phyloP scores from a whole-genome alignment of 805 yeast genomes.

The Isabelozyma gotoi region DNA sequence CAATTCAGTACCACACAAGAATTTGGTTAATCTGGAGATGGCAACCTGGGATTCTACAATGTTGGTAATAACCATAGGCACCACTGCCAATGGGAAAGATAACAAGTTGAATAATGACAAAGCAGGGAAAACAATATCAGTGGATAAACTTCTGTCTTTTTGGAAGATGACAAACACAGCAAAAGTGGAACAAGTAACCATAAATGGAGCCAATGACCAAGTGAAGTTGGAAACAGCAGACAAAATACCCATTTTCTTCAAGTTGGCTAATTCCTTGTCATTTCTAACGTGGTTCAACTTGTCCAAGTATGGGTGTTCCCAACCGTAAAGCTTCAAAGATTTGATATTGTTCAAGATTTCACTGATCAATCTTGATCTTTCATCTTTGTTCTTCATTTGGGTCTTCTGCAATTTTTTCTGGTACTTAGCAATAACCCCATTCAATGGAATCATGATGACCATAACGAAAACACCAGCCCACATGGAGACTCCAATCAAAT shows the following conservation, averaged over 20 bases:
- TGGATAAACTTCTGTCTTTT: slow-evolving; percentile 63
- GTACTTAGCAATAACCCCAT: slow-evolving; percentile 62
- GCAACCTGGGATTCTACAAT: slow-evolving; percentile 90
- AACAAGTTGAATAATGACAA: slow-evolving; percentile 83
- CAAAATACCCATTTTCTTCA: slow-evolving; percentile 70
- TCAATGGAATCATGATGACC: slow-evolving; percentile 75
- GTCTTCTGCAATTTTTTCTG: slow-evolving; percentile 74
- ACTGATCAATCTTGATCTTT: slow-evolving; percentile 83
- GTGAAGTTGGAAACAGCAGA: slow-evolving; percentile 71
- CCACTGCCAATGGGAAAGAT: slow-evolving; percentile 86
- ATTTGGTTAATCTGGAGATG: slow-evolving; percentile 67
- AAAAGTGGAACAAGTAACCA: slow-evolving; percentile 88
- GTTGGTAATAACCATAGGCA: slow-evolving; percentile 87
- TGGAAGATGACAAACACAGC: slow-evolving; percentile 68
- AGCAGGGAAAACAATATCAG: slow-evolving; percentile 92
- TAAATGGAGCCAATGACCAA: slow-evolving; percentile 83
- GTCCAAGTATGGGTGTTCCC: slow-evolving; percentile 86
- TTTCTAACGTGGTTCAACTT: slow-evolving; percentile 82
- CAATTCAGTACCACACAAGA: slow-evolving; percentile 73
- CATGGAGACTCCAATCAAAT: slow-evolving; percentile 83
- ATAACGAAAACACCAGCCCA: slow-evolving; percentile 91
- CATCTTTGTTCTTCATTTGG: slow-evolving; percentile 90
- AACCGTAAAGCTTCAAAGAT: slow-evolving; percentile 88
- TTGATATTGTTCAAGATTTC: slow-evolving; percentile 90
- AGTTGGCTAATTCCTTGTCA: slow-evolving; percentile 75